phyloP scores from a whole-genome alignment of 148 eudicot species.

The Dysphania ambrosioides region DNA sequence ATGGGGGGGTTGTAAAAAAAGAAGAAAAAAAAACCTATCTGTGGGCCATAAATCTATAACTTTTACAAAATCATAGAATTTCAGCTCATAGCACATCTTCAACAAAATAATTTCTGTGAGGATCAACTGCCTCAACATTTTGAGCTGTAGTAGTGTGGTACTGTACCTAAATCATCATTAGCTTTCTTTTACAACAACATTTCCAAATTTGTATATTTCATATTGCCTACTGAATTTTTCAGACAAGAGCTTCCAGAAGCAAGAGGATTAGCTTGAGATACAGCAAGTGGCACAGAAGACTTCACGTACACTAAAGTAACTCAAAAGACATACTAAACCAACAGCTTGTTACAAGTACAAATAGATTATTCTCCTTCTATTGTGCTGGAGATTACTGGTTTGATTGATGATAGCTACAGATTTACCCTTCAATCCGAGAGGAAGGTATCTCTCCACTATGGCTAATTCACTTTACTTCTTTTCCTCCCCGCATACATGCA shows the following conservation, averaged over 20 bases:
- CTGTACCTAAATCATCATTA: background rate
- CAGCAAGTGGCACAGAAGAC: background rate
- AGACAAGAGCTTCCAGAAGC: too few relatives aligned
- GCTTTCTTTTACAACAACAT: background rate
- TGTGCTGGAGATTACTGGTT: too few relatives aligned
- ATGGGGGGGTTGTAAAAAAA: too few relatives aligned
- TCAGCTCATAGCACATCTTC: background rate
- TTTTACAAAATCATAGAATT: background rate
- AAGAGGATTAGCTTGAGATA: too few relatives aligned
- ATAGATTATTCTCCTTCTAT: background rate
- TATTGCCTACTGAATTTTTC: background rate
- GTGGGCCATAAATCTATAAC: background rate
- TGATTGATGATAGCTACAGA: too few relatives aligned
- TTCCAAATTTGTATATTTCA: background rate
- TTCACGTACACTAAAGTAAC: background rate
- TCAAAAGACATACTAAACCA: background rate
- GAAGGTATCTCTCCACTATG: too few relatives aligned
- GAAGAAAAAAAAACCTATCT: background rate
- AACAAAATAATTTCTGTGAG: background rate
- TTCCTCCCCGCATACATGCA: too few relatives aligned
- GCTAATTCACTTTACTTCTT: too few relatives aligned
- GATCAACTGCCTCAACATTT: background rate
- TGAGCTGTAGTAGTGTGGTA: background rate
- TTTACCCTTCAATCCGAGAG: too few relatives aligned
- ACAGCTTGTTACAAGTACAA: background rate